Conservation (phyloP, 768 basidiomycete species). For the Kondoa malvinella region DNA sequence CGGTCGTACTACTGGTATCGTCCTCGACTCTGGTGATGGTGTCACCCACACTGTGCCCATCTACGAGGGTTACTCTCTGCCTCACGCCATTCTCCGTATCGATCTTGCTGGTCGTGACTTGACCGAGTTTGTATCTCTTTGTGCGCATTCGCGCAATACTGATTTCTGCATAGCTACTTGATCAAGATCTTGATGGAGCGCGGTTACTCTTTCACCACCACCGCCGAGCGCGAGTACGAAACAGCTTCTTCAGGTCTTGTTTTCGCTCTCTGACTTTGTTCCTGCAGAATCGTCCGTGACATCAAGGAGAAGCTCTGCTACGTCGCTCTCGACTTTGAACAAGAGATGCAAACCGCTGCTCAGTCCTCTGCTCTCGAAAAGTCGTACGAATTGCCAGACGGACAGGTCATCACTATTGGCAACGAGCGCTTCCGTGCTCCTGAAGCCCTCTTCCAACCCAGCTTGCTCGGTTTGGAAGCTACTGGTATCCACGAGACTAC, state of each 20-base stretch:
- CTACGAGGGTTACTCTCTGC: constrained; percentile 83
- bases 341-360: constrained; percentile 78
- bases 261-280: not conserved
- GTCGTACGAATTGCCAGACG: constrained; percentile 79
- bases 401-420: constrained; percentile 87
- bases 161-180: constrained; percentile 34
- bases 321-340: constrained; percentile 84
- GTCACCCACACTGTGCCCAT: constrained; percentile 92
- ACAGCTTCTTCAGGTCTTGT: constrained; percentile 43
- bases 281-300: constrained; percentile 58
- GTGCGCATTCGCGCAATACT: not conserved
- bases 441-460: constrained; percentile 55
- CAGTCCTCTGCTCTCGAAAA: constrained; percentile 80
- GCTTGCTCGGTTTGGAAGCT: constrained; percentile 57
- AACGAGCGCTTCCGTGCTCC: constrained; percentile 66
- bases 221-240: constrained; percentile 36
- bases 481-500: constrained; percentile 85
- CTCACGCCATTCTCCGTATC: constrained; percentile 80
- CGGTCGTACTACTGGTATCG: constrained; percentile 83
- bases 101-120: constrained; percentile 86
- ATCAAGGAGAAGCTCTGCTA: constrained; percentile 97
- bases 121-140: constrained; percentile 39
- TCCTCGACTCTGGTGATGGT: constrained; percentile 90
- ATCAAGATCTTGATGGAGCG: constrained; percentile 76
- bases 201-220: constrained; percentile 85